These are phyloP conservation scores for Zygoascus ofunaensis DNA, from an alignment of 805 yeast genomes.

Conservation along the genomic window DNA sequence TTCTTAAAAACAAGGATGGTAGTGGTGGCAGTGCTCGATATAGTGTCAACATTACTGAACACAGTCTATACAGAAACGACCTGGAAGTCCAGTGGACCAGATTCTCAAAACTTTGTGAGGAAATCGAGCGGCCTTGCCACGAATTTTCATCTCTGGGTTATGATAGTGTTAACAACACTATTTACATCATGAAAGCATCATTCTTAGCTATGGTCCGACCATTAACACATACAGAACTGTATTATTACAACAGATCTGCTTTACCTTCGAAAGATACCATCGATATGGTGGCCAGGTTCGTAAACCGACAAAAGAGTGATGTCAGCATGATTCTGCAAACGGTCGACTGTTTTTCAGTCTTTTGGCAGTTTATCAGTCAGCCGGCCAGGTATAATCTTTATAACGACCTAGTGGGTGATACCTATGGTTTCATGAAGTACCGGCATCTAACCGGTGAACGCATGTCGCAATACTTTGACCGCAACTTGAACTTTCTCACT, in stretches of 20 bases:
- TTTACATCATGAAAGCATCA: constrained; percentile 31
- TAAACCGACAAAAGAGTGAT: constrained; percentile 24
- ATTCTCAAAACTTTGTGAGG: constrained; percentile 63
- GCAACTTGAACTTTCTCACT: constrained; percentile 7
- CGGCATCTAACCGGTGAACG: constrained; percentile 15
- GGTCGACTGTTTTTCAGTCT: constrained; percentile 32
- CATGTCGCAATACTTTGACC: constrained; percentile 13
- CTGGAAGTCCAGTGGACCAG: constrained; percentile 54
- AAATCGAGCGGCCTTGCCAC: constrained; percentile 48
- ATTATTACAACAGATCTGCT: constrained; percentile 25
- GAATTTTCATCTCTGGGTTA: constrained; percentile 50
- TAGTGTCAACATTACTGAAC: constrained; percentile 16
- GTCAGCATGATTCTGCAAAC: constrained; percentile 21
- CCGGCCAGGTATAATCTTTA: constrained; percentile 23
- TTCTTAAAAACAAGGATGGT: not conserved
- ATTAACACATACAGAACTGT: constrained; percentile 29
- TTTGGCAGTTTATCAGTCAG: constrained; percentile 33
- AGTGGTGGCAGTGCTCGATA: not conserved
- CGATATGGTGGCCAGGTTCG: constrained; percentile 16
- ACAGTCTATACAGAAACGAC: constrained; percentile 30
- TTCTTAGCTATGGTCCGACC: constrained; percentile 31
- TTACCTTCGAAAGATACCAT: constrained; percentile 24
- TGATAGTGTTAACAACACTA: constrained; percentile 27
- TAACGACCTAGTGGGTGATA: not conserved
- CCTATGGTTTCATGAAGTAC: not conserved